phyloP scores from a whole-genome alignment of 805 yeast species.

The Debaryomyces tyrocola region DNA sequence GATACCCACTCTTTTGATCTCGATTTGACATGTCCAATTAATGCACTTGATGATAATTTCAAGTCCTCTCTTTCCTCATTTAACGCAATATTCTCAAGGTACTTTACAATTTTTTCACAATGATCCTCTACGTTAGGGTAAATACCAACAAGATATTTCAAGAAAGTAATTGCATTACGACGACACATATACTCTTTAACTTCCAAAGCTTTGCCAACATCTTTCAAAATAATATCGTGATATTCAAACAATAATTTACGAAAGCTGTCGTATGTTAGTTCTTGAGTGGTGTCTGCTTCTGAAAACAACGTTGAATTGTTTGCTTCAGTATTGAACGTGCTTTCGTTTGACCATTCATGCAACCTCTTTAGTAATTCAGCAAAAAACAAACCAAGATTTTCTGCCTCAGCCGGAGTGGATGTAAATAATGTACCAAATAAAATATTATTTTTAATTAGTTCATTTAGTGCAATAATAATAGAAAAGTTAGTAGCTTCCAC shows the following conservation, averaged over 20 bases:
- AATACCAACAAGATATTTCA: conserved; percentile 61
- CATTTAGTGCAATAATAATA: conserved; percentile 40
- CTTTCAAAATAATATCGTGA: conserved; percentile 51
- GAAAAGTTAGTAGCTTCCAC: conserved; percentile 34
- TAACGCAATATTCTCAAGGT: conserved; percentile 47
- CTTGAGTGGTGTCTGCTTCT: conserved; percentile 12
- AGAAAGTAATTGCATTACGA: conserved; percentile 74
- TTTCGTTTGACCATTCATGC: conserved; percentile 42
- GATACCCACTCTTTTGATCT: conserved; percentile 51
- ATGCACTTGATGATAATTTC: conserved; percentile 71
- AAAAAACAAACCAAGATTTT: conserved; percentile 75
- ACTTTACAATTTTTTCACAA: conserved; percentile 49
- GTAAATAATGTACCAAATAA: conserved; percentile 64
- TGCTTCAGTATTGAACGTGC: conserved; percentile 20
- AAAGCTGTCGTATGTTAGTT: conserved; percentile 28
- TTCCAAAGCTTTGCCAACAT: conserved; percentile 42
- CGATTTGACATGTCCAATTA: conserved; percentile 63
- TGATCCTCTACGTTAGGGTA: conserved; percentile 73
- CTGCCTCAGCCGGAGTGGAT: conserved; percentile 75
- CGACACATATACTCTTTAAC: conserved; percentile 72
- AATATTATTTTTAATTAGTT: conserved; percentile 48
- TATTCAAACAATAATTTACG: conserved; percentile 49
- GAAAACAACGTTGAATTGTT: conserved; percentile 17
- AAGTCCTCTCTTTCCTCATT: conserved; percentile 76
- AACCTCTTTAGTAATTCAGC: conserved; percentile 51